A percentile compares a stretch with the other conserved stretches of the same genome.
Conservation (phyloP, 1,139 yeast species). For the Debaryomyces sp. region DNA sequence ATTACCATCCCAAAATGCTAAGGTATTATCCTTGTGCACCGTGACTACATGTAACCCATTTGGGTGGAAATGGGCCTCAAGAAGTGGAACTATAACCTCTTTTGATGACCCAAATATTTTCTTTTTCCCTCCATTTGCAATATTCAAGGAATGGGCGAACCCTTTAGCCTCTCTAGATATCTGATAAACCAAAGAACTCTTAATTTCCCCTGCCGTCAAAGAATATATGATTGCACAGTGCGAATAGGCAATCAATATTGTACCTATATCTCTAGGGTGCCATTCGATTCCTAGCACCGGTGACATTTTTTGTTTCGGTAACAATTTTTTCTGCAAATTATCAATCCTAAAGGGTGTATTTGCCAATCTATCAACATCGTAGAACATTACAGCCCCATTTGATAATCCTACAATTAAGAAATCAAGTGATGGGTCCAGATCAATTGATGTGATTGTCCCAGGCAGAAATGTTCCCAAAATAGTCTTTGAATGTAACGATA, state of each 20-base stretch:
- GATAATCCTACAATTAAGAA: conserved; percentile 82
- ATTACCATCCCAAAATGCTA: conserved; percentile 91
- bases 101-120: conserved; percentile 45
- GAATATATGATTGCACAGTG: conserved; percentile 74
- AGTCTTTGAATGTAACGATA: conserved; percentile 67
- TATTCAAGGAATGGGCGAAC: conserved; percentile 31
- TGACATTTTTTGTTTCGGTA: conserved; percentile 53
- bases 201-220: conserved; percentile 59
- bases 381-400: conserved; percentile 75
- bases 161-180: conserved; percentile 40
- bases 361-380: conserved; percentile 78
- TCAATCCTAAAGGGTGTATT: conserved; percentile 69
- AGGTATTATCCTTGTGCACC: conserved; percentile 75
- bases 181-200: conserved; percentile 58
- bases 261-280: conserved; percentile 90
- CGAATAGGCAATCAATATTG: conserved; percentile 71
- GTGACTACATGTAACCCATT: conserved; percentile 86
- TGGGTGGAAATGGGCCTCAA: conserved; percentile 84
- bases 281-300: conserved; percentile 70
- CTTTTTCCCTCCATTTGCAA: conserved; percentile 47
- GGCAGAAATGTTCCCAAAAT: conserved; percentile 57
- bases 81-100: conserved; percentile 52
- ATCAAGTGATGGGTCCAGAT: conserved; percentile 83
- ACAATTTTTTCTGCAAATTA: conserved; percentile 64
- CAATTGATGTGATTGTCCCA: conserved; percentile 67